phyloP scores from a whole-genome alignment of 768 basidiomycete genomes.

The Neoboletus subvelutipes region DNA sequence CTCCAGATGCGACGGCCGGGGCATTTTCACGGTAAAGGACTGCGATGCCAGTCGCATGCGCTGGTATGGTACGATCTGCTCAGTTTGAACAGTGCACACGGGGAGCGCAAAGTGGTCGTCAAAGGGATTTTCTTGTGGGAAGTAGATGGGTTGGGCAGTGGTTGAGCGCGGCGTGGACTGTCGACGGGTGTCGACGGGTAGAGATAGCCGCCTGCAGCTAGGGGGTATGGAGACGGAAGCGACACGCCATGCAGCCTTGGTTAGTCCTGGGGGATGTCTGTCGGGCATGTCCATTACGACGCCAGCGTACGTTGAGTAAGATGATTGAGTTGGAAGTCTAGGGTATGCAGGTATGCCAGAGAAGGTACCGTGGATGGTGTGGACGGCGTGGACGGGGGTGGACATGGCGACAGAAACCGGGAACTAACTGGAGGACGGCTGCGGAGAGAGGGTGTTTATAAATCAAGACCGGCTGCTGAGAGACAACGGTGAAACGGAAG shows the following conservation, averaged over 20 bases:
- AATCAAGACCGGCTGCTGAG: constrained; percentile 17
- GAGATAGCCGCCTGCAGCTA: constrained; percentile 31
- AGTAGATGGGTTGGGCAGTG: constrained; percentile 17
- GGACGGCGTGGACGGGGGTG: constrained; percentile 26
- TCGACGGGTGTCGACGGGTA: constrained; percentile 15
- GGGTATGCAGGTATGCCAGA: constrained; percentile 28
- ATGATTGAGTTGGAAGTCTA: constrained; percentile 12
- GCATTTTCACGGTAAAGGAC: constrained; percentile 26
- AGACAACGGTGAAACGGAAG: constrained; percentile 18
- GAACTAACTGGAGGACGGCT: constrained; percentile 10
- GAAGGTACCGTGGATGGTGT: constrained; percentile 34
- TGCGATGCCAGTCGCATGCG: constrained; percentile 33
- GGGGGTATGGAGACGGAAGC: constrained; percentile 18
- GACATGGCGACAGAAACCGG: constrained; percentile 27
- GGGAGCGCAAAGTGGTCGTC: constrained; percentile 24
- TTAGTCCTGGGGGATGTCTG: constrained; percentile 22
- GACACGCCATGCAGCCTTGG: constrained; percentile 28
- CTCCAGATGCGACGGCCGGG: constrained; percentile 23
- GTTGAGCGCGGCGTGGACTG: constrained; percentile 12
- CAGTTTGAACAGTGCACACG: constrained; percentile 1
- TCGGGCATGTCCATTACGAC: constrained; percentile 25
- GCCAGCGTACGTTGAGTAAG: constrained; percentile 26
- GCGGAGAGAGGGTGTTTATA: constrained; percentile 19
- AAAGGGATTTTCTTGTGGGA: constrained; percentile 29
- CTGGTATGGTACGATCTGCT: constrained; percentile 18